These are phyloP conservation scores for Suhomyces sp. DNA, from an alignment of 805 yeast genomes.

Conservation along the genomic window DNA sequence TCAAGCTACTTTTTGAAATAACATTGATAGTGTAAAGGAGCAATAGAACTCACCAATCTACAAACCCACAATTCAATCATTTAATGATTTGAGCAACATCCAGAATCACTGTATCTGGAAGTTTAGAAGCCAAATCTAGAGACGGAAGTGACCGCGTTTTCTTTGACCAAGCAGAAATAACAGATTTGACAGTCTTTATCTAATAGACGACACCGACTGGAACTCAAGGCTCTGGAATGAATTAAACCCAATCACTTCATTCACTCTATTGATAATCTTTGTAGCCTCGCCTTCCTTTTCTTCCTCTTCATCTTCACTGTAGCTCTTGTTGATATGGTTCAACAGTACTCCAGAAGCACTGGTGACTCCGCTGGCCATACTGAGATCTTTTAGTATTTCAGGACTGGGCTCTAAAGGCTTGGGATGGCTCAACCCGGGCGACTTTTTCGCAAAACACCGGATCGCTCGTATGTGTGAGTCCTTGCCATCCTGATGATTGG, in stretches of 20 bases:
- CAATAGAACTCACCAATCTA: no score
- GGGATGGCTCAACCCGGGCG: slow-evolving; percentile 4
- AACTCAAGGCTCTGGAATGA: slow-evolving; percentile 38
- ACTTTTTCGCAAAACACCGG: slow-evolving; percentile 48
- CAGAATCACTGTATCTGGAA: no score
- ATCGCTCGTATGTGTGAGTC: slow-evolving; percentile 87
- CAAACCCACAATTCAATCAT: no score
- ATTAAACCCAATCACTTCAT: slow-evolving; percentile 41
- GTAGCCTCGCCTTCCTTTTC: slow-evolving; percentile 21
- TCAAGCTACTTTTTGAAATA: no score
- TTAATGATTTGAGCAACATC: no score
- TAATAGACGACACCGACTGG: slow-evolving; percentile 36
- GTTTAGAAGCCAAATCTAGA: no score
- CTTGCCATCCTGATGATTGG: slow-evolving; percentile 93
- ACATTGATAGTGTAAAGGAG: no score
- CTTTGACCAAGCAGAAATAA: no score
- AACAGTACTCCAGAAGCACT: slow-evolving; percentile 30
- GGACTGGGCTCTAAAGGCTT: background rate
- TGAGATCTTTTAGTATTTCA: slow-evolving; percentile 12
- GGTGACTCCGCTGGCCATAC: slow-evolving; percentile 23
- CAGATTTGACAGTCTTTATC: slow-evolving; percentile 17
- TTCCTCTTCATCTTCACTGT: slow-evolving; percentile 6
- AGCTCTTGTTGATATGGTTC: slow-evolving; percentile 10
- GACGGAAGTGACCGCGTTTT: no score
- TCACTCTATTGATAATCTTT: slow-evolving; percentile 30